Percentiles rank a stretch among this genome's conserved stretches.
Evolutionary conservation across 768 basidiomycete genomes (phyloP).

Genomic region (Termitomyces sp.): DNA sequence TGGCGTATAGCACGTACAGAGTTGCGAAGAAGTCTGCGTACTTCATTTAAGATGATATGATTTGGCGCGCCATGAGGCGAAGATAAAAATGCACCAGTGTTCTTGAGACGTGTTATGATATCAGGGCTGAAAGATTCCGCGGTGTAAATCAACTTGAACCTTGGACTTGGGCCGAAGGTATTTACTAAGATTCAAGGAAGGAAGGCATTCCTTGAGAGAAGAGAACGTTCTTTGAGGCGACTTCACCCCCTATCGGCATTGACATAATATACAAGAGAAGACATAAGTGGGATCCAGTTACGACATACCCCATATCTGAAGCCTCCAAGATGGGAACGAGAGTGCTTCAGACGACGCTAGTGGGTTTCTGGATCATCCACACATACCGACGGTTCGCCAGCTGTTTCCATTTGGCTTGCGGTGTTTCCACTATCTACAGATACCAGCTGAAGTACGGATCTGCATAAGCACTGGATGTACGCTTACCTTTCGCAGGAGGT

Average conservation of each 20-base stretch:
- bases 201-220: constrained; percentile 64
- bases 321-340: constrained; percentile 27
- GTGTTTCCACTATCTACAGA: constrained; percentile 65
- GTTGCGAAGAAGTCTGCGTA: constrained; percentile 19
- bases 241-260: constrained; percentile 56
- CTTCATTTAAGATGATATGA: constrained; percentile 88
- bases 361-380: constrained; percentile 4
- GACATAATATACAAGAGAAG: constrained; percentile 1
- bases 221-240: constrained; percentile 62
- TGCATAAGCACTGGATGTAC: background rate
- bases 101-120: constrained; percentile 62
- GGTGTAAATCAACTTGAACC: constrained; percentile 1
- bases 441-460: background rate
- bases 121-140: constrained; percentile 53
- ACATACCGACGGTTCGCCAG: constrained; percentile 63
- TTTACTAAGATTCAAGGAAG: constrained; percentile 64
- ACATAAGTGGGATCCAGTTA: background rate
- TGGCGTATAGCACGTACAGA: background rate
- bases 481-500: constrained; percentile 69
- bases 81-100: constrained; percentile 54
- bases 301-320: constrained; percentile 67
- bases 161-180: constrained; percentile 1
- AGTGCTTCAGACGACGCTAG: background rate
- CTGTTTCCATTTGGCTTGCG: constrained; percentile 79
- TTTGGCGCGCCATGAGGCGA: constrained; percentile 72